phyloP scores from a whole-genome alignment of 2,329 filamentous ascomycete genomes.

The Epichloe amarillans region DNA sequence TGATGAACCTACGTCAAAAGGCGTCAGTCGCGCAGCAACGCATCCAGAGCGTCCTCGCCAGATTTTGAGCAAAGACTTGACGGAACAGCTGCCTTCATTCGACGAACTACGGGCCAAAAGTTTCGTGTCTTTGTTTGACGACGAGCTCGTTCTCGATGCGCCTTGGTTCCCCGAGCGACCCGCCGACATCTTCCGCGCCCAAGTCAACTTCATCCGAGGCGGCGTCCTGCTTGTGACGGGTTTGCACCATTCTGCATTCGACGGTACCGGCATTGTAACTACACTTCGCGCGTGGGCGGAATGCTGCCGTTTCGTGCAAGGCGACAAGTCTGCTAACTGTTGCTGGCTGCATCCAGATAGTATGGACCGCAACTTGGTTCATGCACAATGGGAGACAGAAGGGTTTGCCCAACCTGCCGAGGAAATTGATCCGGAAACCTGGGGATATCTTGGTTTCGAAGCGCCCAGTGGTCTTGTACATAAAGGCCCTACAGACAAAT shows the following conservation, averaged over 20 bases:
- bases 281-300: constrained; percentile 19
- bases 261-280: constrained; percentile 17
- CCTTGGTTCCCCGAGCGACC: constrained; percentile 14
- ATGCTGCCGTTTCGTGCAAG: constrained; percentile 16
- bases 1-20: neutral
- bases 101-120: constrained; percentile 11
- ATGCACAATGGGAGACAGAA: constrained; percentile 4
- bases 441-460: constrained; percentile 15
- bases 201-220: constrained; percentile 19
- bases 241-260: constrained; percentile 15
- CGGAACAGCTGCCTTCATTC: constrained; percentile 13
- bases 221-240: constrained; percentile 17
- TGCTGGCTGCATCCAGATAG: constrained; percentile 17
- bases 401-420: constrained; percentile 10
- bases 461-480: neutral
- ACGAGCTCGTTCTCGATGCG: constrained; percentile 13
- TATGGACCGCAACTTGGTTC: constrained; percentile 14
- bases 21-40: neutral
- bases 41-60: constrained; percentile 2
- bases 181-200: constrained; percentile 16
- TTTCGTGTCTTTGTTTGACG: constrained; percentile 15
- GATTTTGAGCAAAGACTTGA: constrained; percentile 16
- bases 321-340: constrained; percentile 12
- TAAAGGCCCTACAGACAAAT: neutral
- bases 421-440: constrained; percentile 14